Percentiles rank a stretch among this genome's conserved stretches.
phyloP scores from a whole-genome alignment of 129 eudicot species.

The Cynara cardunculus region DNA sequence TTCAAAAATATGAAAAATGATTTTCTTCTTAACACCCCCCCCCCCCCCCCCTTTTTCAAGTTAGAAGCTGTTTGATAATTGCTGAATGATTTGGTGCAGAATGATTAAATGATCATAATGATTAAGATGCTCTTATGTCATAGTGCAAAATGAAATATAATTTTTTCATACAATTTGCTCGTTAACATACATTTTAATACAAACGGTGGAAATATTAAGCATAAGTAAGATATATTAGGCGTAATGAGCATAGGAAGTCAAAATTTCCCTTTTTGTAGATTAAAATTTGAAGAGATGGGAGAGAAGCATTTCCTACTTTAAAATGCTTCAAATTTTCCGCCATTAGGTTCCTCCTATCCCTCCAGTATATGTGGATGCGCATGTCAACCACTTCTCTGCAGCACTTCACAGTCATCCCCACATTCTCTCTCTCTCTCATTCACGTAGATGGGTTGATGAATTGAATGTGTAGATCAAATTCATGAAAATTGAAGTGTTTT shows the following conservation, averaged over 20 bases:
- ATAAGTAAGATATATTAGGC: neutral
- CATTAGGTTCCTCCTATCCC: constrained; percentile 22
- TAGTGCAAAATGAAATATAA: too few species aligned
- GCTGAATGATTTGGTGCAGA: too few species aligned
- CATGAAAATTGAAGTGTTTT: neutral
- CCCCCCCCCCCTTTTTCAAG: too few species aligned
- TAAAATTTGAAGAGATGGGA: neutral
- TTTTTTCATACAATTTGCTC: too few species aligned
- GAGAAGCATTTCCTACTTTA: neutral
- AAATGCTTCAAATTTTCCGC: constrained; percentile 32
- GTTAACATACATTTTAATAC: too few species aligned
- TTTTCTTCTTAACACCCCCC: too few species aligned
- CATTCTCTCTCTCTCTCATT: constrained; percentile 13
- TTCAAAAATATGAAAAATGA: too few species aligned
- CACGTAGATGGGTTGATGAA: constrained; percentile 1
- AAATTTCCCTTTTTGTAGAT: neutral
- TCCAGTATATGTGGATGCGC: constrained; percentile 17
- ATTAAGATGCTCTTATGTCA: too few species aligned
- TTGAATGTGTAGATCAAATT: neutral
- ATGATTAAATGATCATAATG: too few species aligned
- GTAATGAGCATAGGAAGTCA: neutral
- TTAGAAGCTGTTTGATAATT: too few species aligned
- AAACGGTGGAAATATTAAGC: too few species aligned
- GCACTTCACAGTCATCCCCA: constrained; percentile 7
- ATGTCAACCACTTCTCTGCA: constrained; percentile 20